These are phyloP conservation scores for Solanum corneliomulleri DNA, from an alignment of 257 asterid genomes.

Conservation along the genomic window DNA sequence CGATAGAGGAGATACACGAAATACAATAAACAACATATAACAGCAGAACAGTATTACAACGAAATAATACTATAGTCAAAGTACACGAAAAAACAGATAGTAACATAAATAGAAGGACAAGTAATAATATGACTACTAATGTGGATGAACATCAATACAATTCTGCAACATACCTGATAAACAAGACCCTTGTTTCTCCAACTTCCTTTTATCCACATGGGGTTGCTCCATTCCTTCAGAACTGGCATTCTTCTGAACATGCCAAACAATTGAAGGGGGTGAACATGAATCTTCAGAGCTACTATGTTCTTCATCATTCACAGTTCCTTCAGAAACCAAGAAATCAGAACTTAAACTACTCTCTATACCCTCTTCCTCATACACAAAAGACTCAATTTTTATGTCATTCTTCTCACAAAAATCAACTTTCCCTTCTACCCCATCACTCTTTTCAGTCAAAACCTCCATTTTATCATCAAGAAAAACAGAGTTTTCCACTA, in stretches of 20 bases:
- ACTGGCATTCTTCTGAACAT: constrained; percentile 13
- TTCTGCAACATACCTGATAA: constrained; percentile 34
- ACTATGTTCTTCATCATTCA: constrained; percentile 26
- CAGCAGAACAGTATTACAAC: neutral
- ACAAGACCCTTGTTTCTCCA: constrained; percentile 44
- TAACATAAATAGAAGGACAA: neutral
- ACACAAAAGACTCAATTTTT: constrained; percentile 19
- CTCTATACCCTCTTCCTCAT: constrained; percentile 21
- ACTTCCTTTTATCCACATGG: constrained; percentile 22
- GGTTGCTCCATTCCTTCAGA: constrained; percentile 20
- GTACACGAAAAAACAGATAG: neutral
- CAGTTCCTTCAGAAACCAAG: constrained; percentile 42
- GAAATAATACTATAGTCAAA: neutral
- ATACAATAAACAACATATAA: neutral
- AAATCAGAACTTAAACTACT: constrained; percentile 43
- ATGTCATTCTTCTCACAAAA: neutral
- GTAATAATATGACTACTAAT: neutral
- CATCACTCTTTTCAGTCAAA: constrained; percentile 3
- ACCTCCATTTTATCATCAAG: constrained; percentile 27
- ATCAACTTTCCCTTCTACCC: constrained; percentile 2
- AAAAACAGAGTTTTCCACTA: constrained; percentile 29
- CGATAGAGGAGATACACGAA: neutral
- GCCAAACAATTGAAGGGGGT: constrained; percentile 27
- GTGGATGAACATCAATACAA: neutral
- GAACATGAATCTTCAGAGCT: constrained; percentile 41